A percentile compares a stretch with the other conserved stretches of the same genome.
These are phyloP conservation scores for Mortierella sp. DNA, from an alignment of 371 early-diverging fungal species.

Conservation along the genomic window DNA sequence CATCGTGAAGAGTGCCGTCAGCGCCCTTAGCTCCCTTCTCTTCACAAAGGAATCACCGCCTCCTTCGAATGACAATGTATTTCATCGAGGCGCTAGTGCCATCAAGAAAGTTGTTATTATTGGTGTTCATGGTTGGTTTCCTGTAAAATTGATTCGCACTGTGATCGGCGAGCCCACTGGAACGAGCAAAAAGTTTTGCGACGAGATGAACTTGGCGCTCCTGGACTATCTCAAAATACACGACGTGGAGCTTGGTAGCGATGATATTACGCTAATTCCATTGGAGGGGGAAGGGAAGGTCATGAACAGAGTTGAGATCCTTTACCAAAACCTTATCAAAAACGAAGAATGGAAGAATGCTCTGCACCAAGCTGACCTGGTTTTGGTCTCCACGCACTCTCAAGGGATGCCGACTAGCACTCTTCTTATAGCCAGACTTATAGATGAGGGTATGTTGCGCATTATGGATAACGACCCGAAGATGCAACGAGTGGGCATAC, in stretches of 20 bases:
- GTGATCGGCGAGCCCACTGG: conserved; percentile 95
- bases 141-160: conserved; percentile 73
- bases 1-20: conserved; percentile 46
- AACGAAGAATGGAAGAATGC: conserved; percentile 61
- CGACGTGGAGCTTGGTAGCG: conserved; percentile 64
- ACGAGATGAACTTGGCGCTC: conserved; percentile 83
- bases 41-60: conserved; percentile 7
- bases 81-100: conserved; percentile 20
- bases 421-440: conserved; percentile 77
- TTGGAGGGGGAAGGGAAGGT: conserved; percentile 93
- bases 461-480: conserved; percentile 57
- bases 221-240: conserved; percentile 68
- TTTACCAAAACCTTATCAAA: conserved; percentile 75
- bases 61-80: not conserved
- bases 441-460: conserved; percentile 71
- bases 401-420: conserved; percentile 94
- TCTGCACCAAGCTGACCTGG: conserved; percentile 75
- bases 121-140: conserved; percentile 95
- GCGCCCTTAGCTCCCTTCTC: conserved; percentile 22
- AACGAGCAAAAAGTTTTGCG: conserved; percentile 87
- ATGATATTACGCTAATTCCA: conserved; percentile 80
- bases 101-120: conserved; percentile 70
- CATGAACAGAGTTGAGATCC: conserved; percentile 79
- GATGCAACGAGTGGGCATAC: conserved; percentile 79
- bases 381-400: conserved; percentile 90